Percentiles rank a stretch among this genome's conserved stretches.
These are phyloP conservation scores for Trichoderma sp. DNA, from an alignment of 2,329 filamentous ascomycete species.

Conservation along the genomic window DNA sequence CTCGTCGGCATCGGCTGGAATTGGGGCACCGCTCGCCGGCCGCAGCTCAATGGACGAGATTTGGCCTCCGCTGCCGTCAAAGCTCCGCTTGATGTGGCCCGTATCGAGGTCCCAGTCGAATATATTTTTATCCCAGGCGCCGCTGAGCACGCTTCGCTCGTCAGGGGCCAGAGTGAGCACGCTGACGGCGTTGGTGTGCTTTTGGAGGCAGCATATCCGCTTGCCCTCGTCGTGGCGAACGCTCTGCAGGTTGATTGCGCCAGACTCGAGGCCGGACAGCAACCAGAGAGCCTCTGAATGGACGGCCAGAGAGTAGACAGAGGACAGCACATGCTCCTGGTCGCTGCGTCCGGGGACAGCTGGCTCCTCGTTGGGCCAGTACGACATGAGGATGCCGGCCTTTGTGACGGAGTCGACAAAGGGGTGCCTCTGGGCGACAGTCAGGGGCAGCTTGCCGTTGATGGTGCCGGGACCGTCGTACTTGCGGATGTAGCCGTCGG, in stretches of 20 bases:
- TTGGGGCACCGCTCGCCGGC: slow-evolving; percentile 71
- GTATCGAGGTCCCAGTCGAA: slow-evolving; percentile 95
- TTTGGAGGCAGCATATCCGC: slow-evolving; percentile 75
- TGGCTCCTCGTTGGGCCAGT: slow-evolving; percentile 97
- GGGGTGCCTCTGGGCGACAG: slow-evolving; percentile 91
- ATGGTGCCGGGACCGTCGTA: slow-evolving; percentile 95
- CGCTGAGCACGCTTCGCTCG: slow-evolving; percentile 84
- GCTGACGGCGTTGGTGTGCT: slow-evolving; percentile 90
- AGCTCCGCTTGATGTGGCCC: slow-evolving; percentile 73
- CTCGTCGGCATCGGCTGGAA: slow-evolving; percentile 73
- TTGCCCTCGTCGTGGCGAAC: slow-evolving; percentile 94
- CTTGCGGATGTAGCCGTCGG: slow-evolving; percentile 94
- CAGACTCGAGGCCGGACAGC: slow-evolving; percentile 85
- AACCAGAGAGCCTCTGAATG: slow-evolving; percentile 91
- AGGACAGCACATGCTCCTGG: slow-evolving; percentile 71
- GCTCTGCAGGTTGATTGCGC: slow-evolving; percentile 89
- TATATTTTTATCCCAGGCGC: slow-evolving; percentile 94
- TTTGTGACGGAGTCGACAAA: slow-evolving; percentile 98
- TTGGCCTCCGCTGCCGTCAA: slow-evolving; percentile 76
- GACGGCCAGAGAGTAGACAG: slow-evolving; percentile 91
- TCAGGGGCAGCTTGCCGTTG: slow-evolving; percentile 90
- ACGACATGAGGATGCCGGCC: slow-evolving; percentile 89
- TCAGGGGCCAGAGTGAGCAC: slow-evolving; percentile 80
- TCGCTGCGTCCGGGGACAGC: slow-evolving; percentile 45
- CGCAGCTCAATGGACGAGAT: slow-evolving; percentile 87